Percentiles rank a stretch among this genome's conserved stretches.
phyloP scores from a whole-genome alignment of 768 basidiomycete species.

The Pleurotus pulmonarius region DNA sequence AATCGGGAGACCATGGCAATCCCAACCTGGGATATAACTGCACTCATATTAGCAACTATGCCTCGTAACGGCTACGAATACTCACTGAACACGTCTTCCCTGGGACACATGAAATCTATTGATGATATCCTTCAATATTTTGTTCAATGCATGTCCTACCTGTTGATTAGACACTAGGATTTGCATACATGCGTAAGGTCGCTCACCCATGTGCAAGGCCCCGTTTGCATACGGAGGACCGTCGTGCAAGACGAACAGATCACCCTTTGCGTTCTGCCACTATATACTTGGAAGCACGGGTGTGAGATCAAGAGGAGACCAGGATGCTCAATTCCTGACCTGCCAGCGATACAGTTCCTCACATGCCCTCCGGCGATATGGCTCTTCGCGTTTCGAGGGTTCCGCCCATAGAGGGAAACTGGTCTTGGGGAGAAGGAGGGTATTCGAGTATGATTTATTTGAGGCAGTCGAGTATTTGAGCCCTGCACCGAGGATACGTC shows the following conservation, averaged over 20 bases:
- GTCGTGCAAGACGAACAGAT: conserved; percentile 85
- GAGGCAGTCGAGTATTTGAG: background rate
- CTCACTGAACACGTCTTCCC: conserved; percentile 81
- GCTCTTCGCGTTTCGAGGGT: conserved; percentile 55
- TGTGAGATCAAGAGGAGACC: background rate
- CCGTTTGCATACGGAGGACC: conserved; percentile 99
- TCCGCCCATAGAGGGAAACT: conserved; percentile 71
- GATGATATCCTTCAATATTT: conserved; percentile 94
- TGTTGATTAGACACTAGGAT: background rate
- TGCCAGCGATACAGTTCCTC: conserved; percentile 78
- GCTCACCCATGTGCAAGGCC: conserved; percentile 86
- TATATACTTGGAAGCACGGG: conserved; percentile 22
- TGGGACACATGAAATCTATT: conserved; percentile 81
- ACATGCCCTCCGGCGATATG: conserved; percentile 59
- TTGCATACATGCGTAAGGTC: background rate
- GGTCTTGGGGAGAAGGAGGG: conserved; percentile 81
- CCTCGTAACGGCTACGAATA: background rate
- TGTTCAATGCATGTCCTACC: conserved; percentile 92
- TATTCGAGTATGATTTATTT: conserved; percentile 43
- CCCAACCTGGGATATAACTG: conserved; percentile 96
- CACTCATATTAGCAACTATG: conserved; percentile 3
- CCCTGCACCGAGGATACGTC: background rate
- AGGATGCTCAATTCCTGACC: conserved; percentile 34
- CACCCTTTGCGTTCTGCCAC: conserved; percentile 63
- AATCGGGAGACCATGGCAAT: conserved; percentile 96